A percentile compares a stretch with the other conserved stretches of the same genome.
These are phyloP conservation scores for Nissolia schottii DNA, from an alignment of 306 rosid species.

Conservation along the genomic window DNA sequence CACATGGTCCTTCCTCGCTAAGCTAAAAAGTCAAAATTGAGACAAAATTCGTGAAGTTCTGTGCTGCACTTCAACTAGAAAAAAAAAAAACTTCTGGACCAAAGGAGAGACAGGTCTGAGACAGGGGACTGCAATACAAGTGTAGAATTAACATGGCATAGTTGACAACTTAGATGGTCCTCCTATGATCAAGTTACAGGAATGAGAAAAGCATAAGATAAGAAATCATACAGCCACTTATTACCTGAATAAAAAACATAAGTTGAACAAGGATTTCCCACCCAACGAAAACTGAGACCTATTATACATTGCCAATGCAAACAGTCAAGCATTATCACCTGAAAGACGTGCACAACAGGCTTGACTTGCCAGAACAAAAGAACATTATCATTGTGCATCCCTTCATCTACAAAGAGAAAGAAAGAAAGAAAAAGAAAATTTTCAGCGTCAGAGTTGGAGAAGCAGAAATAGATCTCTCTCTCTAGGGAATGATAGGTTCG, in stretches of 20 bases:
- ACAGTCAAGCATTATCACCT: constrained; percentile 49
- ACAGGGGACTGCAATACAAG: background rate
- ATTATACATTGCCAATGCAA: background rate
- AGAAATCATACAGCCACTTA: background rate
- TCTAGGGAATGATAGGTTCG: background rate
- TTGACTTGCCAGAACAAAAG: constrained; percentile 98
- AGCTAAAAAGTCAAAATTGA: constrained; percentile 57
- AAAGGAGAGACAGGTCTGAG: background rate
- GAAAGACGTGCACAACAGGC: constrained; percentile 89
- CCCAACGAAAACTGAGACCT: background rate
- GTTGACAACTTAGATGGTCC: background rate
- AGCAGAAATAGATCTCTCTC: constrained; percentile 2
- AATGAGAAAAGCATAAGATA: background rate
- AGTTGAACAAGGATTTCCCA: background rate
- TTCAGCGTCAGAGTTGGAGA: constrained; percentile 20
- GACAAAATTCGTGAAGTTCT: constrained; percentile 17
- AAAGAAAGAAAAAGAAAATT: background rate
- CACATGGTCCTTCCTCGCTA: constrained; percentile 90
- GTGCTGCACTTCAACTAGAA: background rate
- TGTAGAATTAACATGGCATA: background rate
- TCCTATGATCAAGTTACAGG: background rate
- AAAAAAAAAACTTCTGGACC: constrained; percentile 6
- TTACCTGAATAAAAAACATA: too few relatives aligned
- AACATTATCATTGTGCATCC: constrained; percentile 59
- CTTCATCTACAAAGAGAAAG: constrained; percentile 51